phyloP scores from a whole-genome alignment of 1,139 yeast species.

The Sugiyamaella sp. region DNA sequence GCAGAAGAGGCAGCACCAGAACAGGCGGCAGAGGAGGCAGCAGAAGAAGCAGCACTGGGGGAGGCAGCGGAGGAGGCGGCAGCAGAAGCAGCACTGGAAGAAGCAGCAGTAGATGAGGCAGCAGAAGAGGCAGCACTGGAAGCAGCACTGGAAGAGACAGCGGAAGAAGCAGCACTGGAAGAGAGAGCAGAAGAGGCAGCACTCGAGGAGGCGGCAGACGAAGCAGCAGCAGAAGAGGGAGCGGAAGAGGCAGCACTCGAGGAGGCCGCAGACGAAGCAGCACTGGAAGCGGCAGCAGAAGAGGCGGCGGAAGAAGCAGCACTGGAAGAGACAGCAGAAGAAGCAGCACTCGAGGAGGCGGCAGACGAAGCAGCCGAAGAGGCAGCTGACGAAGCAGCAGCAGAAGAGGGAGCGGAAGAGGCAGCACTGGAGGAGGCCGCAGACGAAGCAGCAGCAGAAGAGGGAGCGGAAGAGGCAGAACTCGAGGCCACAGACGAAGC shows the following conservation, averaged over 20 bases:
- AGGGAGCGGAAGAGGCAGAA: conserved; percentile 25
- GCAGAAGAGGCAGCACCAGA: too few species aligned
- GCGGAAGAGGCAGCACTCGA: background rate
- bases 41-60: conserved; percentile 13
- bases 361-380: conserved; percentile 16
- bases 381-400: conserved; percentile 22
- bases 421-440: conserved; percentile 29
- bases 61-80: conserved; percentile 14
- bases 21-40: conserved; percentile 5
- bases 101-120: conserved; percentile 6
- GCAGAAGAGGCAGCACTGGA: background rate
- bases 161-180: background rate
- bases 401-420: conserved; percentile 21
- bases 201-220: conserved; percentile 3
- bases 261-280: conserved; percentile 2
- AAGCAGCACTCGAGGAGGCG: background rate
- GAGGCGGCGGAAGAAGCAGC: background rate
- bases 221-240: conserved; percentile 1
- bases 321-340: conserved; percentile 5
- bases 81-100: conserved; percentile 5
- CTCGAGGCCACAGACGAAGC: background rate
- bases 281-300: background rate
- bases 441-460: conserved; percentile 28
- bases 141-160: too few species aligned
- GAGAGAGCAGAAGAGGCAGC: conserved; percentile 8